A percentile compares a stretch with the other conserved stretches of the same genome.
phyloP scores from a whole-genome alignment of 1,139 yeast genomes.

The Blastobotrys ciferrii region DNA sequence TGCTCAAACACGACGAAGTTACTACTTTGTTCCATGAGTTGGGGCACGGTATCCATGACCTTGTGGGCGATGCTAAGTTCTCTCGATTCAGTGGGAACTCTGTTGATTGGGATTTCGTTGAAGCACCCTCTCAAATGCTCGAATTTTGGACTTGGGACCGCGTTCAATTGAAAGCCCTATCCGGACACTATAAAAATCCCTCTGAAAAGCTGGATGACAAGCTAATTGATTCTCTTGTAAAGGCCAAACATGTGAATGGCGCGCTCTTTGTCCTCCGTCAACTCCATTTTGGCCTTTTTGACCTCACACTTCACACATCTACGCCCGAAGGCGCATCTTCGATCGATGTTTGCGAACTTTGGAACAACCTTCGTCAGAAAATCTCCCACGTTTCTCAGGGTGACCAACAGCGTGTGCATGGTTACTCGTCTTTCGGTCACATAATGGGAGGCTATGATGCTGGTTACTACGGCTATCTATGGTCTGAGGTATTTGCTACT shows the following conservation, averaged over 20 bases:
- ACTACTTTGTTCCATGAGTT: constrained; percentile 85
- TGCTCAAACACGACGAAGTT: constrained; percentile 75
- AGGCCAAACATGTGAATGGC: constrained; percentile 72
- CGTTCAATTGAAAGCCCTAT: constrained; percentile 54
- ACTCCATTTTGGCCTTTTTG: constrained; percentile 73
- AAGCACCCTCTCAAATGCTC: constrained; percentile 85
- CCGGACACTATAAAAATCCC: constrained; percentile 61
- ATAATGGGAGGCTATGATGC: constrained; percentile 83
- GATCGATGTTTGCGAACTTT: constrained; percentile 50
- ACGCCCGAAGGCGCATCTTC: constrained; percentile 41
- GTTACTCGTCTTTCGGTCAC: constrained; percentile 78
- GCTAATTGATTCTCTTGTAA: constrained; percentile 57
- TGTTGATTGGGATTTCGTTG: constrained; percentile 83
- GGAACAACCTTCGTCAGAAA: constrained; percentile 64
- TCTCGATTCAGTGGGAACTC: constrained; percentile 72
- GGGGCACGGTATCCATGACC: constrained; percentile 85
- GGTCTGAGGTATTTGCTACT: constrained; percentile 82
- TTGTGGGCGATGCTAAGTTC: constrained; percentile 63
- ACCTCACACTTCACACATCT: constrained; percentile 65
- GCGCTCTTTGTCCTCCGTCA: constrained; percentile 72
- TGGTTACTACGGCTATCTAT: constrained; percentile 83
- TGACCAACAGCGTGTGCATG: constrained; percentile 56
- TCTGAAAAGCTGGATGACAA: constrained; percentile 58
- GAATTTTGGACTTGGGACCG: constrained; percentile 88
- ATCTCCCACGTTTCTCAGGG: constrained; percentile 53